Conservation (phyloP, 208 protist genomes). For the Acanthamoeba royreba region DNA sequence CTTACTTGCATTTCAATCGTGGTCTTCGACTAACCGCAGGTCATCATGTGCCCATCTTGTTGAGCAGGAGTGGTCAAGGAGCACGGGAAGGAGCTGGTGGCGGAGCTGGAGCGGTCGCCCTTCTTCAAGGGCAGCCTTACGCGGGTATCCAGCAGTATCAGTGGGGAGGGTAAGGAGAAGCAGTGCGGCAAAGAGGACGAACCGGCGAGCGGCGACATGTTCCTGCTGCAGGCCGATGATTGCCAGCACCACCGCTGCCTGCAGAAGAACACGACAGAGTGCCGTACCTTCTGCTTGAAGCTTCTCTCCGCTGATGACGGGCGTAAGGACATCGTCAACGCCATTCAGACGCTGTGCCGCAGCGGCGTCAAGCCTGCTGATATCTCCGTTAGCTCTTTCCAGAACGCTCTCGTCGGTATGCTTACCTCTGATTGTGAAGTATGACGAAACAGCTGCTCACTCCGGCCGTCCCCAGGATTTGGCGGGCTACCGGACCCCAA, state of each 20-base stretch:
- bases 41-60: neutral
- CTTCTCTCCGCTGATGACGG: neutral
- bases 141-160: neutral
- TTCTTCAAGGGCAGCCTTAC: neutral
- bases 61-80: neutral
- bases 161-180: neutral
- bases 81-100: neutral
- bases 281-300: neutral
- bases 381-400: neutral
- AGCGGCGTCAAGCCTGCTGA: neutral
- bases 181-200: neutral
- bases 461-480: neutral
- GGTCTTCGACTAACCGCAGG: neutral
- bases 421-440: neutral
- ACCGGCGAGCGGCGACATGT: neutral
- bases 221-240: neutral
- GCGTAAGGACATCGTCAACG: neutral
- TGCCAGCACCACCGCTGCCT: neutral
- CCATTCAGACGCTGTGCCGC: neutral
- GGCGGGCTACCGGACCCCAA: neutral
- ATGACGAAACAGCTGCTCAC: neutral
- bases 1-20: too few species aligned
- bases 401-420: neutral
- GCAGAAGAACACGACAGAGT: neutral
- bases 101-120: neutral